These are phyloP conservation scores for Pichia sp. DNA, from an alignment of 1,139 yeast genomes.

Conservation along the genomic window DNA sequence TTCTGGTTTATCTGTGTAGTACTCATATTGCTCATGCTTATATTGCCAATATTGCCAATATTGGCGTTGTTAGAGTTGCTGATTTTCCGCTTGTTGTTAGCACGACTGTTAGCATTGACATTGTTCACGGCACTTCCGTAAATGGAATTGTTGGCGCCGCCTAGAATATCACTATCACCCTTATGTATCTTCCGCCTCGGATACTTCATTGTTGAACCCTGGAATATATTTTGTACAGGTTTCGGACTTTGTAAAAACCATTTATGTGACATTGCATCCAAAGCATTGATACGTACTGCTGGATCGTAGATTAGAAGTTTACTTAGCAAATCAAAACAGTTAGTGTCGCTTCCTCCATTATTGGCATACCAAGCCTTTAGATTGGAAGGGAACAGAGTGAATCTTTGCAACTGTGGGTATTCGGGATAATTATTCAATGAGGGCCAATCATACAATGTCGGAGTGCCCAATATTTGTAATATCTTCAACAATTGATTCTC, in stretches of 20 bases:
- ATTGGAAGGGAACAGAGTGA: constrained; percentile 63
- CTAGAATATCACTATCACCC: constrained; percentile 64
- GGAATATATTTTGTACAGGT: constrained; percentile 67
- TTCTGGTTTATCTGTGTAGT: constrained; percentile 11
- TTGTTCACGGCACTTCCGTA: constrained; percentile 11
- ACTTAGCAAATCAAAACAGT: constrained; percentile 61
- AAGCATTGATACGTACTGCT: constrained; percentile 67
- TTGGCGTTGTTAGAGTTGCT: constrained; percentile 15
- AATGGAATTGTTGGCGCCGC: constrained; percentile 22
- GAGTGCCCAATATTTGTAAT: constrained; percentile 86
- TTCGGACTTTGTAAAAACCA: constrained; percentile 68
- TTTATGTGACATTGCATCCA: constrained; percentile 66
- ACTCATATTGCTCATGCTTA: constrained; percentile 2
- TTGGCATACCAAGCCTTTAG: constrained; percentile 80
- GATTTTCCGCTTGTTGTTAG: constrained; percentile 7
- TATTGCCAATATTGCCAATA: background rate
- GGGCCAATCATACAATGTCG: constrained; percentile 73
- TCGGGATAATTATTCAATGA: constrained; percentile 79
- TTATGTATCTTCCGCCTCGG: constrained; percentile 72
- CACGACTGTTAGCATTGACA: constrained; percentile 10
- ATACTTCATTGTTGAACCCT: constrained; percentile 56
- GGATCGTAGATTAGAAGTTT: constrained; percentile 81
- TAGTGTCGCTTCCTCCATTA: constrained; percentile 67
- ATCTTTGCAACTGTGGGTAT: constrained; percentile 58
- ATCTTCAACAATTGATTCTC: constrained; percentile 87